Conservation (phyloP, 208 protist genomes). For the Strigomonas culicis region DNA sequence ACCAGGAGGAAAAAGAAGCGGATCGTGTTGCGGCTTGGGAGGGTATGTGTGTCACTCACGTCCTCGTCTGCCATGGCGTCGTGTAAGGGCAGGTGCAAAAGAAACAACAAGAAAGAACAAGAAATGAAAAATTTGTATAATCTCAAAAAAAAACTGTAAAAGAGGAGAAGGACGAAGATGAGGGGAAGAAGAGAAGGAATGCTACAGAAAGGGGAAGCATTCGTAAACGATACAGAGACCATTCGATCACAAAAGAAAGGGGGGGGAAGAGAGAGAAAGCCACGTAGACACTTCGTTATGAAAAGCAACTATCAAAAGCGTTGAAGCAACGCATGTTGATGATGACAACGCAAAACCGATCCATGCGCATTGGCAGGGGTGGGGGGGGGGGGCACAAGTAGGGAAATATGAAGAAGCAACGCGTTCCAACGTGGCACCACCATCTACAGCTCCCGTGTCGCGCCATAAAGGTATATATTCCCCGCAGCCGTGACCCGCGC, state of each 20-base stretch:
- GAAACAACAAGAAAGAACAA: not conserved
- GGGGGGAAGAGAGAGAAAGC: not conserved
- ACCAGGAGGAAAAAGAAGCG: too few relatives aligned
- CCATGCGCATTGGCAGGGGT: too few relatives aligned
- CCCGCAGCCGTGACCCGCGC: too few relatives aligned
- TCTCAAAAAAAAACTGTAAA: not conserved
- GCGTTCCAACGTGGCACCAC: slow-evolving; percentile 19
- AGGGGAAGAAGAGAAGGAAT: not conserved
- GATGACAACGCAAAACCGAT: too few relatives aligned
- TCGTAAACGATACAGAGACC: too few relatives aligned
- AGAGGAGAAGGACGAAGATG: slow-evolving; percentile 1
- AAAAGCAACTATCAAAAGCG: not conserved
- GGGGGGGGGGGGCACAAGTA: too few relatives aligned
- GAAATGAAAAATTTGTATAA: not conserved
- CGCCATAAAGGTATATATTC: too few relatives aligned
- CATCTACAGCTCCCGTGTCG: slow-evolving; percentile 21
- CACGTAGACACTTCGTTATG: not conserved
- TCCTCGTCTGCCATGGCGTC: not conserved
- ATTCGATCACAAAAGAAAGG: slow-evolving; percentile 8
- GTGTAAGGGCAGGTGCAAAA: too few relatives aligned
- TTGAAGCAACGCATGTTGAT: too few relatives aligned
- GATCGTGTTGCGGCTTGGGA: not conserved
- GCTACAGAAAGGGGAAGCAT: not conserved
- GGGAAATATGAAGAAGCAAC: too few relatives aligned
- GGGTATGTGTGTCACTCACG: not conserved